Evolutionary conservation across 306 rosid species (phyloP).

Genomic region (Gleditsia sinensis): DNA sequence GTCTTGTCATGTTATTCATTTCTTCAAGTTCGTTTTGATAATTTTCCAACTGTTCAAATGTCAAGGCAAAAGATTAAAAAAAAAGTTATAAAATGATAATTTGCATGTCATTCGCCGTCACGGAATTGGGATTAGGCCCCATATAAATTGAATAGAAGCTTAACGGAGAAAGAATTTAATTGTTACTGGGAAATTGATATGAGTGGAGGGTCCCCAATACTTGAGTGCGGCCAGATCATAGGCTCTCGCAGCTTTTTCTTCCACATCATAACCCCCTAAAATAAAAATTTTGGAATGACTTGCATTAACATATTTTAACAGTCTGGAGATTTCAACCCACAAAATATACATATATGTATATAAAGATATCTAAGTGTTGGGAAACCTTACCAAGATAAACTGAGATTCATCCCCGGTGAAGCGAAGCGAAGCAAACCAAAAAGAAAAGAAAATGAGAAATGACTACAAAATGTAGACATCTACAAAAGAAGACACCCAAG

Average conservation of each 20-base stretch:
- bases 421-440: constrained; percentile 8
- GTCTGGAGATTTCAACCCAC: constrained; percentile 14
- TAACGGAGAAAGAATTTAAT: constrained; percentile 19
- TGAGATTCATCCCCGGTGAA: constrained; percentile 51
- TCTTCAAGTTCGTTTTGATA: constrained; percentile 78
- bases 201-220: constrained; percentile 98
- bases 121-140: background rate
- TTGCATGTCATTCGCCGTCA: constrained; percentile 11
- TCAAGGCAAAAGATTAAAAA: background rate
- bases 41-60: constrained; percentile 61
- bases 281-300: constrained; percentile 48
- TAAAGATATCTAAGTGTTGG: background rate
- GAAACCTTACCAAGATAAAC: constrained; percentile 83
- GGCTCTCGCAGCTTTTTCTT: constrained; percentile 93
- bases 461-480: constrained; percentile 22
- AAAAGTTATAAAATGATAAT: constrained; percentile 19
- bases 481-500: constrained; percentile 12
- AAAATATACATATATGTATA: background rate
- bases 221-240: constrained; percentile 95
- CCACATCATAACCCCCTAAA: constrained; percentile 97
- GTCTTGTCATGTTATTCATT: constrained; percentile 85
- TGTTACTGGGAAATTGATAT: constrained; percentile 83
- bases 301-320: constrained; percentile 24
- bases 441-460: constrained; percentile 27
- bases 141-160: constrained; percentile 18